Conservation (phyloP, 768 basidiomycete genomes). For the Tricholoma saponaceum region DNA sequence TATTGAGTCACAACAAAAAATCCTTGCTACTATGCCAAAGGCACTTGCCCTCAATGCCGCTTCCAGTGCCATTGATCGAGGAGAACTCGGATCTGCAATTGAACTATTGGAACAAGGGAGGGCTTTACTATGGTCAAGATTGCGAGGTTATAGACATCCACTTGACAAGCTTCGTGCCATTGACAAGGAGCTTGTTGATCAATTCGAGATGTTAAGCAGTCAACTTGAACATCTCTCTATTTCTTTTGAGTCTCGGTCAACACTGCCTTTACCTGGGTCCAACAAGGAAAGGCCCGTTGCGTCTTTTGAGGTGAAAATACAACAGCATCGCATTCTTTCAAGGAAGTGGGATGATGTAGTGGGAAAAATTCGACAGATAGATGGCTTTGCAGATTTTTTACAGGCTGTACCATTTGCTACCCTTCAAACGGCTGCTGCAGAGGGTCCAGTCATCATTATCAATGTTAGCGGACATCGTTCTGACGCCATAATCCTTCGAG, state of each 20-base stretch:
- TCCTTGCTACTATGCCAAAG: conserved; percentile 2
- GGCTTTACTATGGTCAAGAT: too few species aligned
- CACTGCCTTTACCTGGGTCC: neutral
- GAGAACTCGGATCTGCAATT: neutral
- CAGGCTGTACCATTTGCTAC: conserved; percentile 15
- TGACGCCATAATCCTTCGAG: too few species aligned
- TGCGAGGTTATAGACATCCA: too few species aligned
- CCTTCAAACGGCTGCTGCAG: conserved; percentile 13
- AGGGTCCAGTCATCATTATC: too few species aligned
- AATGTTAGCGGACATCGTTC: too few species aligned
- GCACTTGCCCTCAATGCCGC: conserved; percentile 3
- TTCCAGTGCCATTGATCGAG: too few species aligned
- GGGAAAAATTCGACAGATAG: conserved; percentile 10
- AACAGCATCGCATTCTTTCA: too few species aligned
- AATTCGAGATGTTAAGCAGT: conserved; percentile 18
- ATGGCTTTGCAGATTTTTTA: too few species aligned
- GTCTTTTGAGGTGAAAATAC: conserved; percentile 13
- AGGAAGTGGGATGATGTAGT: conserved; percentile 9
- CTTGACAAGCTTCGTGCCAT: conserved; percentile 18
- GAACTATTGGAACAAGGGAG: conserved; percentile 16
- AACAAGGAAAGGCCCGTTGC: neutral
- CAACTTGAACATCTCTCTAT: conserved; percentile 6
- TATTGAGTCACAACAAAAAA: conserved; percentile 4
- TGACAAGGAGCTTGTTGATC: conserved; percentile 17
- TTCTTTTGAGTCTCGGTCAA: neutral